These are phyloP conservation scores for Fusarium tanahbumbuense DNA, from an alignment of 2,329 filamentous ascomycete genomes.

Conservation along the genomic window DNA sequence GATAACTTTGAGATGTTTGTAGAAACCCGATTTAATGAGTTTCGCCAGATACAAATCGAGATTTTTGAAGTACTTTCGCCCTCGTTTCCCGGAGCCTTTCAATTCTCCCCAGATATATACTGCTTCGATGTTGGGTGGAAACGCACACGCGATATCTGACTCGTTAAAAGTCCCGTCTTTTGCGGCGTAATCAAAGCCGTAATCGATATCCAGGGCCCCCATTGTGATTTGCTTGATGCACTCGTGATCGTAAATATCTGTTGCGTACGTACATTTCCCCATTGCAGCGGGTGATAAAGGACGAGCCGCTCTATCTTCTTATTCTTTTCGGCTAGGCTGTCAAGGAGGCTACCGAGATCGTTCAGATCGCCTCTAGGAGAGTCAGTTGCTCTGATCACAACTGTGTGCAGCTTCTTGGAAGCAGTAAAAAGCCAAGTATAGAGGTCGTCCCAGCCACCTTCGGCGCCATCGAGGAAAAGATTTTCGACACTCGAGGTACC, in stretches of 20 bases:
- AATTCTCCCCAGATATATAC: conserved; percentile 19
- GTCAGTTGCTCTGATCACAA: not conserved
- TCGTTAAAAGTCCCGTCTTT: accelerated
- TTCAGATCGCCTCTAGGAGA: not conserved
- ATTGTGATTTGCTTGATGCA: not conserved
- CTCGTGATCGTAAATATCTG: accelerated
- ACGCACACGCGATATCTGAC: not conserved
- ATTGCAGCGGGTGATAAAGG: not conserved
- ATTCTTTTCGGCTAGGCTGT: not conserved
- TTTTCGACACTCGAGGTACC: conserved; percentile 11
- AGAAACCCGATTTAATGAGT: conserved; percentile 1
- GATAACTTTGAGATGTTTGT: conserved; percentile 12
- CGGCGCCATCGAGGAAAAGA: conserved; percentile 15
- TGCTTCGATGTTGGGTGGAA: conserved; percentile 10
- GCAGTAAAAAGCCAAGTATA: accelerated
- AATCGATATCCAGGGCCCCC: not conserved
- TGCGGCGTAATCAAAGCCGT: not conserved
- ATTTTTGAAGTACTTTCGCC: not conserved
- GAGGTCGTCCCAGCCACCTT: not conserved
- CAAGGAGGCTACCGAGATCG: not conserved
- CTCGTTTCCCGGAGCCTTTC: accelerated
- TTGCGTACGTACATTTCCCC: accelerated
- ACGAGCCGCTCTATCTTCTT: not conserved
- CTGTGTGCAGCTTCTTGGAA: not conserved
- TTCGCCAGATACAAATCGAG: conserved; percentile 12